phyloP scores from a whole-genome alignment of 495 filamentous ascomycete species.

The Lepraria neglecta region DNA sequence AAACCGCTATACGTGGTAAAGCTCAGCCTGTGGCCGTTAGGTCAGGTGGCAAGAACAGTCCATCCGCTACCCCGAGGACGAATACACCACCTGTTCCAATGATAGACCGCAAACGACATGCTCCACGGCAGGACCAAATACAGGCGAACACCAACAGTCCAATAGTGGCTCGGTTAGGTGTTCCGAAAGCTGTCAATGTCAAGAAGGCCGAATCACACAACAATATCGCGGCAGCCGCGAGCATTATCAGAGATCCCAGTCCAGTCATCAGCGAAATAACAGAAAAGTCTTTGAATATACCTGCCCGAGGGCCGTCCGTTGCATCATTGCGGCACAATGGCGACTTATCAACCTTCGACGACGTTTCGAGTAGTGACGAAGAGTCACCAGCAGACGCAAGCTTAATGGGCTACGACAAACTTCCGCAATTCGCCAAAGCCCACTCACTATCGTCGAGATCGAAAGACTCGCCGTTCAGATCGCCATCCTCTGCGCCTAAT shows the following conservation, averaged over 20 bases:
- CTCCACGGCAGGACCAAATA: slow-evolving; percentile 10
- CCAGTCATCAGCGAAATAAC: slow-evolving; percentile 10
- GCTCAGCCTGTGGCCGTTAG: slow-evolving; percentile 88
- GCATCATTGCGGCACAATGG: slow-evolving; percentile 23
- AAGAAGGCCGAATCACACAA: slow-evolving; percentile 22
- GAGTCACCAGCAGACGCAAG: slow-evolving; percentile 30
- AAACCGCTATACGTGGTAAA: slow-evolving; percentile 75
- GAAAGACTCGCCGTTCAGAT: slow-evolving; percentile 17
- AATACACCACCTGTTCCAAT: slow-evolving; percentile 24
- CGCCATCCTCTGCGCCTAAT: slow-evolving; percentile 28
- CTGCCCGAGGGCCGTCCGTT: slow-evolving; percentile 23
- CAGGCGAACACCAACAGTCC: slow-evolving; percentile 25
- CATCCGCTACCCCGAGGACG: slow-evolving; percentile 24
- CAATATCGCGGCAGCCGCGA: slow-evolving; percentile 17
- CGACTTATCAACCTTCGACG: slow-evolving; percentile 28
- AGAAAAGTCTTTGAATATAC: slow-evolving; percentile 10
- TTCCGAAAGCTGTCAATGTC: slow-evolving; percentile 29
- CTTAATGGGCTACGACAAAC: slow-evolving; percentile 28
- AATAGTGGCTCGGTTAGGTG: slow-evolving; percentile 28
- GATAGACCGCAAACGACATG: slow-evolving; percentile 21
- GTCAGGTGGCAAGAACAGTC: slow-evolving; percentile 39
- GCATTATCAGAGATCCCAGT: slow-evolving; percentile 14
- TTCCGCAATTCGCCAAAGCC: slow-evolving; percentile 22
- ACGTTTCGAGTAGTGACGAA: slow-evolving; percentile 30
- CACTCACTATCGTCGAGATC: slow-evolving; percentile 19